A percentile compares a stretch with the other conserved stretches of the same genome.
Evolutionary conservation across 1,139 yeast genomes (phyloP).

Genomic region (Kodamaea sp.): DNA sequence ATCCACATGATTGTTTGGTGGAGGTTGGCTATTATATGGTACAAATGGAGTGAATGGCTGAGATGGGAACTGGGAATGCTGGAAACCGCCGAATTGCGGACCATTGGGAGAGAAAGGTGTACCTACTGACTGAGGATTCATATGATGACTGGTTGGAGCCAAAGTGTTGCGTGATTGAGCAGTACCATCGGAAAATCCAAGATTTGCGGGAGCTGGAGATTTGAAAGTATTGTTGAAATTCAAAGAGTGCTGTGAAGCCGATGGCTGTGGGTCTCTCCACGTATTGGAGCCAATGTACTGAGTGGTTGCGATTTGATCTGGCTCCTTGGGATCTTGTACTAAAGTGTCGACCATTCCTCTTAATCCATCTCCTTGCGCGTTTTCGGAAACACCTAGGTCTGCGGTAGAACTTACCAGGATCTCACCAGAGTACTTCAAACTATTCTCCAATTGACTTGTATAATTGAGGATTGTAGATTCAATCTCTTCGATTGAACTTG

Average conservation of each 20-base stretch:
- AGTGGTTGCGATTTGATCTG: constrained; percentile 1
- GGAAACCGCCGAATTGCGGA: constrained; percentile 1
- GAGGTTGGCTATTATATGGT: constrained; percentile 5
- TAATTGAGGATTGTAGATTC: constrained; percentile 33
- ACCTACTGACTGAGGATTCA: constrained; percentile 1
- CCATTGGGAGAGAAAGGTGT: constrained; percentile 5
- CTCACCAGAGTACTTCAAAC: constrained; percentile 7
- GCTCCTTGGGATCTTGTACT: constrained; percentile 9
- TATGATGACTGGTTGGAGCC: not conserved
- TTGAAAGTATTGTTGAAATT: not conserved
- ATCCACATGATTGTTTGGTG: constrained; percentile 3
- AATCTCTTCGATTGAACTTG: constrained; percentile 29
- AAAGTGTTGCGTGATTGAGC: not conserved
- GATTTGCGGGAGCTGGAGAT: too few species aligned
- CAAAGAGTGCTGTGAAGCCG: not conserved
- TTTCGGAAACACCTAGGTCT: constrained; percentile 7
- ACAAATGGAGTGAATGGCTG: too few species aligned
- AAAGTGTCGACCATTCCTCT: constrained; percentile 22
- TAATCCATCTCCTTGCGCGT: constrained; percentile 11
- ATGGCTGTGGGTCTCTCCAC: constrained; percentile 4
- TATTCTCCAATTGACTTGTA: constrained; percentile 21
- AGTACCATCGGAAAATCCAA: too few species aligned
- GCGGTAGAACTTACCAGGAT: constrained; percentile 4
- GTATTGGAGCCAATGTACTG: constrained; percentile 1
- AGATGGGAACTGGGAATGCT: constrained; percentile 5